Evolutionary conservation across 805 yeast species (phyloP), one percentile per base, ranked within the genome.

Genomic region (Lachancea fermentati): DNA sequence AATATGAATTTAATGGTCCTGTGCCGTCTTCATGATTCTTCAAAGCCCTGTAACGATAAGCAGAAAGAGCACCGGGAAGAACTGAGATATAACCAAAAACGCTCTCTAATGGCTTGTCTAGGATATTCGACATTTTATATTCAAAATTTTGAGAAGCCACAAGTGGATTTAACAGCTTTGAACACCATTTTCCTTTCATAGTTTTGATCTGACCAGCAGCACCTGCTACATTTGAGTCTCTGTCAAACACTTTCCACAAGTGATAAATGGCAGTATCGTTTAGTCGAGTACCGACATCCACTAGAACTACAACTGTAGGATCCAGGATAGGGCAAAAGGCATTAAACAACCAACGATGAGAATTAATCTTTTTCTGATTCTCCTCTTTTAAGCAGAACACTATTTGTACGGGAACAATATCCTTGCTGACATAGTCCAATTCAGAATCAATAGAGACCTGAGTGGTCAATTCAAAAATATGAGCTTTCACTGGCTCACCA

Each of bases 251-350:
- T 63, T 93, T 93, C 99, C 99, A 93, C 44, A 93, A 69, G 52
- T 91, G 93, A 57, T 93, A 94, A 18, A 91, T 70, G 0, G 97
- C 91, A 39, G 83, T 79, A 34, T 76, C 75, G 48, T 87, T 88
- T n/a, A 97, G 95, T 54, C 82, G 79, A 0, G 99, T 93, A 47
- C 99, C 99, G n/a, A 93, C 98, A 69, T 93, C 99, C 36, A 93
- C 72, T 45, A 93, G 65, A 5, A 87, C 78, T 41, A 91, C 80
- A 12, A 91, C 95, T 51, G 87, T 89, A 11, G 99, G 98, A 52
- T 89, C 85, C 48, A 94, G 67, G 14, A 81, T 74, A 2, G 97
- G 97, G 62, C 97, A 88, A 47, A 93, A 78, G 1, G 95, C 97
- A 57, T 93, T 89, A 64, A 93, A 88, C 41, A 94, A 68, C 99